Base-by-base conservation (phyloP, 1,284 basidiomycete species). In the Erythrobasidium hasegawianum region DNA sequence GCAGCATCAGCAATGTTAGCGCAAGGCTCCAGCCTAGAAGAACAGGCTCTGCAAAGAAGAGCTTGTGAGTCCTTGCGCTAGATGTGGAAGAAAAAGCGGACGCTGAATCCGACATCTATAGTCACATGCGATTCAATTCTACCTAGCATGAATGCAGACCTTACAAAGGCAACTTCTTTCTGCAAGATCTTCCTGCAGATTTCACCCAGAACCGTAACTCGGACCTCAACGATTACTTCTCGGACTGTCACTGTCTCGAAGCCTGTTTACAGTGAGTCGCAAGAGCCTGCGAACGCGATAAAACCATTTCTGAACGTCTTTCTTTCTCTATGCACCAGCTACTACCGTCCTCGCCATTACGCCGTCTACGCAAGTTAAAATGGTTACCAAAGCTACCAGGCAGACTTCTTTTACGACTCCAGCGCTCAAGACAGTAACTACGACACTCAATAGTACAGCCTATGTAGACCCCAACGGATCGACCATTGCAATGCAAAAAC, bases 181-280 rank as follows among this genome's bases (percentile, higher is more conserved):
- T 54, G 52, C 27, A 54, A 22, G 16, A 27, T 54, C 7, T 54
- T 20, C 27, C 52, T 54, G 3, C 52, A 54, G 24, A 54, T 54
- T 16, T n/a, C 27, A n/a, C 52, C 52, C 7, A 7, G 27, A 7
- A 54, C 52, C 9, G 27, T 22, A 3, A 18, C 24, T n/a, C 9
- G 8, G 4, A 20, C 27, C 22, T 24, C 20, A n/a, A 54, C 52
- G 16, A 27, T 54, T 10, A 54, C 52, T 4, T 16, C 22, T 7
- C 16, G n/a, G 16, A 54, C 52, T 7, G 9, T n/a, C 3, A 54
- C 52, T 24, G 22, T 22, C 4, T 24, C 52, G 4, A 22, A n/a
- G 18, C 18, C 52, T 22, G 52, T n/a, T 27, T 54, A 54, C 20
- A 54, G 52, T 54, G 27, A 54, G 52, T 24, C 20, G 33, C 33